Percentiles rank a stretch among this genome's conserved stretches.
phyloP scores from a whole-genome alignment of 495 filamentous ascomycete species.

The Penicillium roqueforti region DNA sequence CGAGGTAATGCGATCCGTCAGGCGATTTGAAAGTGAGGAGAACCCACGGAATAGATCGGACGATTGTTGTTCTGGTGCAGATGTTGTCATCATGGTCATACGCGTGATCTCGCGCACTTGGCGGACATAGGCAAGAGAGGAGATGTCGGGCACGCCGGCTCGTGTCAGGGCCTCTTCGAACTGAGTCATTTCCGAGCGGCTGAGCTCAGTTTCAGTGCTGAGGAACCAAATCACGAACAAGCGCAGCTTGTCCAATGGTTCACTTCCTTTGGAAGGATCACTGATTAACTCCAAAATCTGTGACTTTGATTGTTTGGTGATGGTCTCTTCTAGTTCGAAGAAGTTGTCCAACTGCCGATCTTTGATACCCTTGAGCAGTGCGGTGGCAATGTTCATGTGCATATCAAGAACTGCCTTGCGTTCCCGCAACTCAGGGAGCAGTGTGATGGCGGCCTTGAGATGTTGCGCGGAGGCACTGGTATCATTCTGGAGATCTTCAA shows the following conservation, averaged over 20 bases:
- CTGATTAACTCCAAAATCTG: conserved; percentile 88
- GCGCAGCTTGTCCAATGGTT: conserved; percentile 82
- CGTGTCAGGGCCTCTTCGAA: conserved; percentile 83
- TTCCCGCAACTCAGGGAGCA: conserved; percentile 87
- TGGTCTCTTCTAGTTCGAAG: conserved; percentile 92
- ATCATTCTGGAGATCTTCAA: conserved; percentile 92
- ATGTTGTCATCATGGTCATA: conserved; percentile 97
- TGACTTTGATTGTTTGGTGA: conserved; percentile 85
- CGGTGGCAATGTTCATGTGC: conserved; percentile 98
- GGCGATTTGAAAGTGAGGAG: conserved; percentile 77
- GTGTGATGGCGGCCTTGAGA: conserved; percentile 89
- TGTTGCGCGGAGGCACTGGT: conserved; percentile 85
- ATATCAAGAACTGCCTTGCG: conserved; percentile 90
- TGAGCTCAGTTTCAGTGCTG: conserved; percentile 87
- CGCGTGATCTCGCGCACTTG: conserved; percentile 92
- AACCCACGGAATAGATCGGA: conserved; percentile 84
- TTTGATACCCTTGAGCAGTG: conserved; percentile 82
- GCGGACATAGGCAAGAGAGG: conserved; percentile 78
- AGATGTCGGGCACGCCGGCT: conserved; percentile 65
- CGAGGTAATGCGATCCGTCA: conserved; percentile 92
- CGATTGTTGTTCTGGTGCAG: conserved; percentile 62
- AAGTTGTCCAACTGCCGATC: conserved; percentile 93
- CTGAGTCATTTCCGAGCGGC: conserved; percentile 72
- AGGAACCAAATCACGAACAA: conserved; percentile 98
- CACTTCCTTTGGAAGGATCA: conserved; percentile 72